Evolutionary conservation across 78 protist genomes (phyloP), one percentile per base, ranked within the genome.

Genomic region (Acrasis kona): DNA sequence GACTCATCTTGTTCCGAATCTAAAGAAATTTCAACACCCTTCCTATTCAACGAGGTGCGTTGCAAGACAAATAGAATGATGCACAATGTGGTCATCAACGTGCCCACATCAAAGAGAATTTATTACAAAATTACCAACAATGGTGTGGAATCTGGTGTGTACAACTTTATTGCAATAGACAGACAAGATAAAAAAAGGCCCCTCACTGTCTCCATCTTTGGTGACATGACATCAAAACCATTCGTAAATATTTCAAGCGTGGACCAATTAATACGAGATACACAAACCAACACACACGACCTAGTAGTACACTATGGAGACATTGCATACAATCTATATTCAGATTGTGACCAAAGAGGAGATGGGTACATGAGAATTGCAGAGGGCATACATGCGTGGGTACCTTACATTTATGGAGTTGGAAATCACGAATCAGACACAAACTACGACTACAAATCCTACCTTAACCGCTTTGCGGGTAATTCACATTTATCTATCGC

Each of bases 251-350:
- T 5, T 28, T 5, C 41, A 34, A 58, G 5, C 42, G 41, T 58
- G 74, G 27, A 19, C 39, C 42, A 41, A 19, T 31, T 70, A 31
- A 5, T 7, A 58, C 5, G 9, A 29, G 7, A 5, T 30, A 5
- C 74, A 7, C 38, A 70, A 19, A 8, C 39, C 38, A 8, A 64
- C 30, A 7, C 7, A 9, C 5, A 10, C 28, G 77, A 74, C 30
- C 30, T 74, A 39, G 5, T 74, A 30, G 9, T 74, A 27, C 69
- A 41, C 67, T 30, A 30, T 6, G 77, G 77, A 34, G 77, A 64
- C 77, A 74, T 74, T 9, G 77, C 77, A 30, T 64, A 74, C 30
- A 38, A 74, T 31, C 9, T 41, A 70, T 65, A 74, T 29, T 65
- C 29, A 29, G 77, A 74, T 31, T 41, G 65, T 39, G 77, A 37